phyloP scores from a whole-genome alignment of 129 eudicot genomes.

The Gnaphalium uliginosum region DNA sequence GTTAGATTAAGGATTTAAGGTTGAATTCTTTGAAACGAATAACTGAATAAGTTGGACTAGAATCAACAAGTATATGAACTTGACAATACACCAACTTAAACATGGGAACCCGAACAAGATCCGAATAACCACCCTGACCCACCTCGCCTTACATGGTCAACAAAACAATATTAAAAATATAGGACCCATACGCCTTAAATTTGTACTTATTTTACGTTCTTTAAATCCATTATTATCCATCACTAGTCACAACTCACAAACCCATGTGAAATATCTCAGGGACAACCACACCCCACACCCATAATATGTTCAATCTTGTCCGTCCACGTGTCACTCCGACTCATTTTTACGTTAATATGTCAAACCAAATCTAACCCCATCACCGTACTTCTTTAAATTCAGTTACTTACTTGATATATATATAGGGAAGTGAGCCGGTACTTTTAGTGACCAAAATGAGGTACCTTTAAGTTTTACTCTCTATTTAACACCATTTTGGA shows the following conservation, averaged over 20 bases:
- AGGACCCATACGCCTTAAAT: constrained; percentile 15
- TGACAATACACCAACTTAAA: too few relatives aligned
- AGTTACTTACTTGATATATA: not conserved
- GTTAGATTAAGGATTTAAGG: too few relatives aligned
- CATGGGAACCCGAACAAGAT: not conserved
- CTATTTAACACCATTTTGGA: not conserved
- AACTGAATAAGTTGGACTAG: too few relatives aligned
- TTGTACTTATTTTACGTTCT: constrained; percentile 6
- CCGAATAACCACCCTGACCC: not conserved
- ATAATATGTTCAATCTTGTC: constrained; percentile 12
- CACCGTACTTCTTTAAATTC: not conserved
- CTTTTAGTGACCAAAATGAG: constrained; percentile 2
- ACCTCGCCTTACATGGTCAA: constrained; percentile 1
- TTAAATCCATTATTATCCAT: not conserved
- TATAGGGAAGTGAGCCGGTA: not conserved
- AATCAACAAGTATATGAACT: not conserved
- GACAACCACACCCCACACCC: constrained; percentile 15
- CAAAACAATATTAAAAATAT: not conserved
- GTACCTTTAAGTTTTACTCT: constrained; percentile 2
- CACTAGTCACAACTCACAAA: constrained; percentile 21
- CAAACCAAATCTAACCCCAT: constrained; percentile 23
- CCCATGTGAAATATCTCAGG: constrained; percentile 52
- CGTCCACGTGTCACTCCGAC: constrained; percentile 30
- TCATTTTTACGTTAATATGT: constrained; percentile 22
- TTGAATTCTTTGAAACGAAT: too few relatives aligned